Evolutionary conservation across 768 basidiomycete species (phyloP).

Genomic region (Mycena crocata): DNA sequence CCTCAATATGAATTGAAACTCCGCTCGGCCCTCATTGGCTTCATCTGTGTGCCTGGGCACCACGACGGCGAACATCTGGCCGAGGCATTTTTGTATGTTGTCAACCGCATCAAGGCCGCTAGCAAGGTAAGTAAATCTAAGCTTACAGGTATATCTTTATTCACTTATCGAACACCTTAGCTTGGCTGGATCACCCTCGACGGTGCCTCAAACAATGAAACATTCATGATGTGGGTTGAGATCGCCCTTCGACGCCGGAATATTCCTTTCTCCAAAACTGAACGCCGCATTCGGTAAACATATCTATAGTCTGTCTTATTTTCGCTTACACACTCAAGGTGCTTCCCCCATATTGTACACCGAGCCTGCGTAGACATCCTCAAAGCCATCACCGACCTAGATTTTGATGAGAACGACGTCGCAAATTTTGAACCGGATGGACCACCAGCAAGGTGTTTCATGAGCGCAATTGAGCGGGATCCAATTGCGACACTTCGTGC

Average conservation of each 20-base stretch:
- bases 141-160: background rate
- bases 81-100: conserved; percentile 43
- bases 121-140: conserved; percentile 35
- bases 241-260: background rate
- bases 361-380: conserved; percentile 16
- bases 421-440: too few species aligned
- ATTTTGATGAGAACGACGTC: too few species aligned
- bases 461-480: too few species aligned
- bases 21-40: conserved; percentile 49
- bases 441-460: too few species aligned
- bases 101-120: conserved; percentile 43
- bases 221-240: conserved; percentile 18
- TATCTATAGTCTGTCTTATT: background rate
- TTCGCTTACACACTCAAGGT: background rate
- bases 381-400: conserved; percentile 18
- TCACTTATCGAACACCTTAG: conserved; percentile 7
- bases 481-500: too few species aligned
- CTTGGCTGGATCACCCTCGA: conserved; percentile 28
- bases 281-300: conserved; percentile 21
- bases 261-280: conserved; percentile 6
- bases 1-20: conserved; percentile 37
- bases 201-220: conserved; percentile 23
- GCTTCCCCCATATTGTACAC: conserved; percentile 25
- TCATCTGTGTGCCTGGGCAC: conserved; percentile 46
- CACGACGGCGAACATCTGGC: conserved; percentile 54